Evolutionary conservation across 1,139 yeast species (phyloP).

Genomic region (Suhomyces coccinellae): DNA sequence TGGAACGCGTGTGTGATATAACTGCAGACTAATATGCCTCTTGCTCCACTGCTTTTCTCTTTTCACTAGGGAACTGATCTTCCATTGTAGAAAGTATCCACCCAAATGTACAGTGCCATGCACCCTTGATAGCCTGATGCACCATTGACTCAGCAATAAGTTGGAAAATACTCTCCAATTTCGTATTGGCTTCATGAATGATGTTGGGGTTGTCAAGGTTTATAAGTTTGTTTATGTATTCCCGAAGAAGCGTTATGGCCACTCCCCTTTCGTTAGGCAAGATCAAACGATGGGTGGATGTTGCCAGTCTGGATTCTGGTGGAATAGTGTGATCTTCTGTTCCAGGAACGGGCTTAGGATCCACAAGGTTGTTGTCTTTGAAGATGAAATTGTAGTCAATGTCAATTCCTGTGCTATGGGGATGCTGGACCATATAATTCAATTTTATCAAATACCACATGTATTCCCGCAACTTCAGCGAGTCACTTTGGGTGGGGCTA

Average conservation of each 20-base stretch:
- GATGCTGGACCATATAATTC: conserved; percentile 25
- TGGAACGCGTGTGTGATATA: too few species aligned
- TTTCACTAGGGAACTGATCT: conserved; percentile 1
- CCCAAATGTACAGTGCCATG: conserved; percentile 20
- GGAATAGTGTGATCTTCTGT: too few species aligned
- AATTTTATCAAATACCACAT: conserved; percentile 36
- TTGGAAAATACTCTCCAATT: conserved; percentile 22
- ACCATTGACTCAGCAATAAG: conserved; percentile 26
- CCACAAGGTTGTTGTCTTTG: conserved; percentile 12
- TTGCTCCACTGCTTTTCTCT: conserved; percentile 3
- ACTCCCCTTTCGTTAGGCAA: conserved; percentile 30
- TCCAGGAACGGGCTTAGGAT: conserved; percentile 3
- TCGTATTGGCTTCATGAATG: conserved; percentile 18
- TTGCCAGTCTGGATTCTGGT: not conserved
- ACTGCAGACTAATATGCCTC: not conserved
- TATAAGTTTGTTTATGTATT: conserved; percentile 23
- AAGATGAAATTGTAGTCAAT: conserved; percentile 18
- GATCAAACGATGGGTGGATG: conserved; percentile 15
- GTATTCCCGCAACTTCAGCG: conserved; percentile 31
- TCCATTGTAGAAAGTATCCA: conserved; percentile 14
- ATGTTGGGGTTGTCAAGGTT: conserved; percentile 18
- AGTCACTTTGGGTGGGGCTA: conserved; percentile 19
- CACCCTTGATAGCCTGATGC: conserved; percentile 22
- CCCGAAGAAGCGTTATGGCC: conserved; percentile 23
- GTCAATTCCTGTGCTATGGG: conserved; percentile 17